phyloP scores from a whole-genome alignment of 2,329 filamentous ascomycete genomes.

The Tolypocladium album region DNA sequence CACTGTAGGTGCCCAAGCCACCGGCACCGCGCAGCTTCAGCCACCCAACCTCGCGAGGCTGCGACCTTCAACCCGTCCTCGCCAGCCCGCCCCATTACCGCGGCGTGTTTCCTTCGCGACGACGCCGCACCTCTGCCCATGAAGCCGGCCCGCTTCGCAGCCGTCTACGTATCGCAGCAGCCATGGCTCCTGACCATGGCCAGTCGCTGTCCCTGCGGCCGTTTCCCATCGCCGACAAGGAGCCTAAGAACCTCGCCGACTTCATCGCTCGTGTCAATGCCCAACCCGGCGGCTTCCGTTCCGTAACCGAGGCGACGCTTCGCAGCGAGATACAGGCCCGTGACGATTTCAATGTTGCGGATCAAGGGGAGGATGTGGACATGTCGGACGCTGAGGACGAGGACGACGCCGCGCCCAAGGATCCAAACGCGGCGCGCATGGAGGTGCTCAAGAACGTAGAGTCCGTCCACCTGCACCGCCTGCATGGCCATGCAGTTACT shows the following conservation, averaged over 20 bases:
- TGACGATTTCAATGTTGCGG: slow-evolving; percentile 30
- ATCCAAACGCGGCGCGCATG: slow-evolving; percentile 38
- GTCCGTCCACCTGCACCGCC: slow-evolving; percentile 10
- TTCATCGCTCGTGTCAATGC: slow-evolving; percentile 77
- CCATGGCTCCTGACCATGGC: slow-evolving; percentile 20
- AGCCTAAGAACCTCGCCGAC: slow-evolving; percentile 52
- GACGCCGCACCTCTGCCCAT: background rate
- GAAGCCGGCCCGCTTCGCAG: background rate
- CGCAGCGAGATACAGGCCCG: slow-evolving; percentile 51
- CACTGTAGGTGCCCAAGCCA: background rate
- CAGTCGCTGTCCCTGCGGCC: slow-evolving; percentile 27
- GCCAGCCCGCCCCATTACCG: background rate
- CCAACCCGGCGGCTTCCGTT: slow-evolving; percentile 65
- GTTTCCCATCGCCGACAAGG: slow-evolving; percentile 41
- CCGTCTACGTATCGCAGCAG: background rate
- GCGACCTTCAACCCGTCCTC: background rate
- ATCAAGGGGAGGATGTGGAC: slow-evolving; percentile 33
- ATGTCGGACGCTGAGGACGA: slow-evolving; percentile 36
- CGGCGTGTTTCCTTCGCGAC: background rate
- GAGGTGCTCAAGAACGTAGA: slow-evolving; percentile 49
- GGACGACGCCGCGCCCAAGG: slow-evolving; percentile 32
- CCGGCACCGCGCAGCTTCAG: background rate
- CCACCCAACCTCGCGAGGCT: background rate
- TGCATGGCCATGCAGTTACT: background rate
- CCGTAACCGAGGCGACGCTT: slow-evolving; percentile 64